Percentiles rank a stretch among this genome's conserved stretches.
phyloP scores from a whole-genome alignment of 192 early-diverging fungal genomes.

The Dissophora ornata region DNA sequence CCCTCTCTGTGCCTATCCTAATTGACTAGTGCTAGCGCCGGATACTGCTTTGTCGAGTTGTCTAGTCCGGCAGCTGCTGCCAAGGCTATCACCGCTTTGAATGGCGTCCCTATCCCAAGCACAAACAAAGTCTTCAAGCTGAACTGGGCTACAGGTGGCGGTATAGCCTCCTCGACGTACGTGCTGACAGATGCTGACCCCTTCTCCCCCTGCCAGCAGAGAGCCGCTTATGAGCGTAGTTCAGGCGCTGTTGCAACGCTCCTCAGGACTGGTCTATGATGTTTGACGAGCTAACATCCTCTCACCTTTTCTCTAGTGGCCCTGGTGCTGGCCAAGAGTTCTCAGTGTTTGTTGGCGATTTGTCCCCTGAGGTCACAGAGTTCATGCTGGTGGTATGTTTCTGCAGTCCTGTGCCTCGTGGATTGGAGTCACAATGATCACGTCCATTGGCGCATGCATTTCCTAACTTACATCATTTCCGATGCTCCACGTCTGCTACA shows the following conservation, averaged over 20 bases:
- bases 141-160: constrained; percentile 95
- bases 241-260: no score
- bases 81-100: constrained; percentile 75
- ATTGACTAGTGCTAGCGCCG: constrained; percentile 64
- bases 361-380: constrained; percentile 92
- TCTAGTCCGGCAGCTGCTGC: constrained; percentile 71
- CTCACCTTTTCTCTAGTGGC: constrained; percentile 45
- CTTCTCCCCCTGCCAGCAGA: neutral
- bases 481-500: no score
- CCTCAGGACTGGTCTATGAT: no score
- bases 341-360: constrained; percentile 96
- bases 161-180: constrained; percentile 67
- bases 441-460: neutral
- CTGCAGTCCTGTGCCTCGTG: neutral
- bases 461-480: no score
- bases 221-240: no score
- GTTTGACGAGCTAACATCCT: no score
- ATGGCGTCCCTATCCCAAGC: constrained; percentile 87
- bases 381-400: constrained; percentile 75
- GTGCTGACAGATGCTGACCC: constrained; percentile 2
- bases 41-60: constrained; percentile 98
- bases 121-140: constrained; percentile 88
- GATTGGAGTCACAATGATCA: neutral
- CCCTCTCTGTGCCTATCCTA: neutral
- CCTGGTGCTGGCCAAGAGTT: constrained; percentile 81